These are phyloP conservation scores for Penicillium palitans DNA, from an alignment of 2,329 filamentous ascomycete species.

Conservation along the genomic window DNA sequence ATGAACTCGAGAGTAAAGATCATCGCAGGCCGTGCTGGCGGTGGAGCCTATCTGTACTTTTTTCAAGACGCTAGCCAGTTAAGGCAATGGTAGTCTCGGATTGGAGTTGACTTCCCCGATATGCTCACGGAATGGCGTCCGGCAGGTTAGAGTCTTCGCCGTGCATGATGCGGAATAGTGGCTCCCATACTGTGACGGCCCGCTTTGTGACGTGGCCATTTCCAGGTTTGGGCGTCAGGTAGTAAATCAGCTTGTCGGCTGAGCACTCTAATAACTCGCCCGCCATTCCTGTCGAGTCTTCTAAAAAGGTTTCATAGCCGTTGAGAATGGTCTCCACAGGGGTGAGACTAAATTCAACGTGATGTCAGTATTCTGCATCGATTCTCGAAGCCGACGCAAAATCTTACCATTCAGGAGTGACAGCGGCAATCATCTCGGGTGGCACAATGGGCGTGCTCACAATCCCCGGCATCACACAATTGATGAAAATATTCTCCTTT, in stretches of 20 bases:
- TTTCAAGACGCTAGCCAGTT: neutral
- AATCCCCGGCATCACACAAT: slow-evolving; percentile 51
- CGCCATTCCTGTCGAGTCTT: slow-evolving; percentile 44
- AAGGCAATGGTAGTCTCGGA: neutral
- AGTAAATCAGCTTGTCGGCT: slow-evolving; percentile 43
- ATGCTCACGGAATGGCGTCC: slow-evolving; percentile 36
- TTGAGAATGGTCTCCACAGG: slow-evolving; percentile 47
- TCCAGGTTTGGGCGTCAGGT: slow-evolving; percentile 38
- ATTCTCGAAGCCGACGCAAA: neutral
- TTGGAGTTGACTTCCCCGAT: neutral
- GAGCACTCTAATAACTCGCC: slow-evolving; percentile 51
- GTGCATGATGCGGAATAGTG: slow-evolving; percentile 49
- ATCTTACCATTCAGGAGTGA: slow-evolving; percentile 36
- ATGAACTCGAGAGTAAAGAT: neutral
- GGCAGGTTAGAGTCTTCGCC: slow-evolving; percentile 46
- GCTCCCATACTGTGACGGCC: slow-evolving; percentile 52
- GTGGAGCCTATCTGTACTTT: slow-evolving; percentile 9
- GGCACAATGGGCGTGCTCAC: slow-evolving; percentile 51
- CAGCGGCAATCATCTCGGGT: slow-evolving; percentile 46
- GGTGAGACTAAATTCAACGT: slow-evolving; percentile 35
- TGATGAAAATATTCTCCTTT: slow-evolving; percentile 53
- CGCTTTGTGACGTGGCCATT: slow-evolving; percentile 48
- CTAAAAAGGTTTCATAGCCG: slow-evolving; percentile 50
- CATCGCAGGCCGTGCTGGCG: neutral
- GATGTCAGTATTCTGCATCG: neutral